Percentiles rank a stretch among this genome's conserved stretches.
phyloP scores from a whole-genome alignment of 2,329 filamentous ascomycete species.

The Taxawa tesnikishii region DNA sequence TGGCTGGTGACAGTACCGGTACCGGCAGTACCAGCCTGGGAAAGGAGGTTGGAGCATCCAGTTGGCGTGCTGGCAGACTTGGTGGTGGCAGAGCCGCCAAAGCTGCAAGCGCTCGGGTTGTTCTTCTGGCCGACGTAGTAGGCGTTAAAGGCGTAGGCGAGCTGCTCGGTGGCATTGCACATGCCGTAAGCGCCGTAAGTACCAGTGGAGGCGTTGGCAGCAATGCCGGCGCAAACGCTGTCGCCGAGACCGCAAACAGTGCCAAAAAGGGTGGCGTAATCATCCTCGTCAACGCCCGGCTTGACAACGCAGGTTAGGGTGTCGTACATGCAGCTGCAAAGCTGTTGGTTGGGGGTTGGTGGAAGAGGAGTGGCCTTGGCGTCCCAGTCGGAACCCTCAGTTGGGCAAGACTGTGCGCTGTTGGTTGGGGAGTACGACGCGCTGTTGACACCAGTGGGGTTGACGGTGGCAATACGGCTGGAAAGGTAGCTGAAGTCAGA shows the following conservation, averaged over 20 bases:
- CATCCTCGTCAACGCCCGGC: constrained; percentile 41
- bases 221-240: constrained; percentile 55
- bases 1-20: constrained; percentile 41
- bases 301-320: constrained; percentile 60
- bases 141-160: constrained; percentile 60
- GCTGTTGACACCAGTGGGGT: constrained; percentile 53
- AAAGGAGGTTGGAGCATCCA: constrained; percentile 47
- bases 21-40: constrained; percentile 50
- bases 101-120: constrained; percentile 51
- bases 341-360: constrained; percentile 62
- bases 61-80: constrained; percentile 35
- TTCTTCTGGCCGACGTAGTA: constrained; percentile 53
- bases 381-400: constrained; percentile 51
- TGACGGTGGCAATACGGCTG: constrained; percentile 55
- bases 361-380: constrained; percentile 58
- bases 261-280: constrained; percentile 59
- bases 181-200: constrained; percentile 67
- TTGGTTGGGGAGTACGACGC: constrained; percentile 62
- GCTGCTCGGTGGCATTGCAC: constrained; percentile 58
- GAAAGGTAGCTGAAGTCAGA: constrained; percentile 65
- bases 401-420: constrained; percentile 60
- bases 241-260: constrained; percentile 52
- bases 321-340: constrained; percentile 78
- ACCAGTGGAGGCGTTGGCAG: constrained; percentile 52
- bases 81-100: constrained; percentile 52